These are phyloP conservation scores for Dendrobium chrysotoxum DNA, from an alignment of 106 monocot genomes.

Conservation along the genomic window DNA sequence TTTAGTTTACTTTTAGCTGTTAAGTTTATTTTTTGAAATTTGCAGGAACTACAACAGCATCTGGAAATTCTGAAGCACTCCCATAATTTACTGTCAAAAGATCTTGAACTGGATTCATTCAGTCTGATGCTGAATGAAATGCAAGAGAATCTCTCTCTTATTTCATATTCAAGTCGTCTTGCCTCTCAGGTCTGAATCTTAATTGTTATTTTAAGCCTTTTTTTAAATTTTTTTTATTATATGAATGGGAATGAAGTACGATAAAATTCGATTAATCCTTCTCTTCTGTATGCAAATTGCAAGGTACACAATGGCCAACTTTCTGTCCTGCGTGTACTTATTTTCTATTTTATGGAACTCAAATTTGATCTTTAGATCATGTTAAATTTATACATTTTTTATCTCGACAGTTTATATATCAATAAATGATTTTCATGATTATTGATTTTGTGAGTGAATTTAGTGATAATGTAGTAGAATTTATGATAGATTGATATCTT, in stretches of 20 bases:
- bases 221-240: background rate
- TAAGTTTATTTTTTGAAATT: background rate
- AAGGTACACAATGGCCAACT: background rate
- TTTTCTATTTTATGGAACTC: background rate
- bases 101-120: slow-evolving; percentile 84
- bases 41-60: slow-evolving; percentile 78
- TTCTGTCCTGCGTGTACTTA: background rate
- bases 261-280: background rate
- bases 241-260: background rate
- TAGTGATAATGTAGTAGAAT: background rate
- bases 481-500: background rate
- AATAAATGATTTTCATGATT: background rate
- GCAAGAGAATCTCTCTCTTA: slow-evolving; percentile 94
- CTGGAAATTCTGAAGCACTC: slow-evolving; percentile 73
- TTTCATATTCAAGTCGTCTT: slow-evolving; percentile 91
- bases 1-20: background rate
- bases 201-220: slow-evolving; percentile 1
- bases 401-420: background rate
- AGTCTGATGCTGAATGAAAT: slow-evolving; percentile 84
- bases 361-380: background rate
- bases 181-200: slow-evolving; percentile 70
- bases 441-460: background rate
- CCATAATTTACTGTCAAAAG: slow-evolving; percentile 63
- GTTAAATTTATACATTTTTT: background rate
- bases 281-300: background rate